A percentile compares a stretch with the other conserved stretches of the same genome.
phyloP scores from a whole-genome alignment of 108 stramenopile species.

The Skeletonema grethae region DNA sequence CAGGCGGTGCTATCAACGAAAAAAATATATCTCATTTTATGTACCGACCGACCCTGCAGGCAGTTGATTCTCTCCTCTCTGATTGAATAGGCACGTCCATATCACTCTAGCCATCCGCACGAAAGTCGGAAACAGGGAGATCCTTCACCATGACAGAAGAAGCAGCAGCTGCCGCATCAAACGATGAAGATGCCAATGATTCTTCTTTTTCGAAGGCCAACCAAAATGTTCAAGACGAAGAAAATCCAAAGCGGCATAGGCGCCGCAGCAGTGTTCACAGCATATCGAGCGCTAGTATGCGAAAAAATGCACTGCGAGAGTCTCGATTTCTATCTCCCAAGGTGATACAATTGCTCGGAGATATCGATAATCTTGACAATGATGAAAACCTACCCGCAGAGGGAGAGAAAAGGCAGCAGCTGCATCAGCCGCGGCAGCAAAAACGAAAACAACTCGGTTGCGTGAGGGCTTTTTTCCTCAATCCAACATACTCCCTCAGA shows the following conservation, averaged over 20 bases:
- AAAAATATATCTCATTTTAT: too few relatives aligned
- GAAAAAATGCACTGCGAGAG: not conserved
- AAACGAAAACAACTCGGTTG: not conserved
- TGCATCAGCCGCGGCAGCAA: not conserved
- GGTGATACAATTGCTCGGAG: not conserved
- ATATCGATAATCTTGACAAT: not conserved
- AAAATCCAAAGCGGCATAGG: not conserved
- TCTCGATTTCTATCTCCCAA: not conserved
- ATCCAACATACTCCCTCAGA: constrained; percentile 54
- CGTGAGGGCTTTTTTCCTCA: constrained; percentile 20
- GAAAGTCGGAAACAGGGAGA: too few relatives aligned
- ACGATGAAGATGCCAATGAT: not conserved
- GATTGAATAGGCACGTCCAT: too few relatives aligned
- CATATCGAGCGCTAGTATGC: not conserved
- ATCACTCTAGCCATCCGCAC: too few relatives aligned
- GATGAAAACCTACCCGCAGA: not conserved
- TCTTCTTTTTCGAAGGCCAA: not conserved
- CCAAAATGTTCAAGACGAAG: too few relatives aligned
- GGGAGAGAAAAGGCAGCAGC: not conserved
- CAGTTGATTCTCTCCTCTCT: too few relatives aligned
- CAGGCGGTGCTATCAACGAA: too few relatives aligned
- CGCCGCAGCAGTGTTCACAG: not conserved
- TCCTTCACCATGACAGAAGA: too few relatives aligned
- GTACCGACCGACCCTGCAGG: too few relatives aligned
- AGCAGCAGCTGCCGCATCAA: too few relatives aligned